These are phyloP conservation scores for Trichoderma asperelloides DNA, from an alignment of 495 filamentous ascomycete genomes.

Conservation along the genomic window DNA sequence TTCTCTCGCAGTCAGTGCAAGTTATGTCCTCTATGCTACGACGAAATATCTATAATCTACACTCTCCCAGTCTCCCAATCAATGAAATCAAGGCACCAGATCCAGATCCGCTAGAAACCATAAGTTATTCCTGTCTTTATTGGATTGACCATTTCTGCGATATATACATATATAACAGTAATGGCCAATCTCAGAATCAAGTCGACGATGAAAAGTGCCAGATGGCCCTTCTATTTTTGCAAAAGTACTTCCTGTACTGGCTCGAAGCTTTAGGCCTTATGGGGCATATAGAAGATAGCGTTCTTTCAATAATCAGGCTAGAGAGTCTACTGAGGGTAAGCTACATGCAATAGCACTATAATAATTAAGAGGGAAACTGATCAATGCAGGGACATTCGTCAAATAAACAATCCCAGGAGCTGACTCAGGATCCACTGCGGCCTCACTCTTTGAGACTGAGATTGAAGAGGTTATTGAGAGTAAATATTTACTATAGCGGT, in stretches of 20 bases:
- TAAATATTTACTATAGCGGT: too few species aligned
- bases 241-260: background rate
- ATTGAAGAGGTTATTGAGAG: too few species aligned
- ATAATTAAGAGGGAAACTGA: too few species aligned
- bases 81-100: slow-evolving; percentile 9
- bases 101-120: slow-evolving; percentile 23
- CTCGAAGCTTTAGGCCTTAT: background rate
- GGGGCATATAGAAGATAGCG: background rate
- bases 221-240: background rate
- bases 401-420: too few species aligned
- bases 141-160: slow-evolving; percentile 30
- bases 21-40: background rate
- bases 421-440: too few species aligned
- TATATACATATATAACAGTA: background rate
- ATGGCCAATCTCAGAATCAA: background rate
- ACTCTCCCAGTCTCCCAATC: background rate
- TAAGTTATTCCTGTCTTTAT: slow-evolving; percentile 29
- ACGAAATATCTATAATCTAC: background rate
- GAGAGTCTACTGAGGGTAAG: background rate
- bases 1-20: background rate
- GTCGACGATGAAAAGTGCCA: background rate
- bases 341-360: too few species aligned
- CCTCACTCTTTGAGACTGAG: too few species aligned
- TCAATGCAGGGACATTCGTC: too few species aligned
- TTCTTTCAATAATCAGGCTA: background rate